phyloP scores from a whole-genome alignment of 176 grass and related monocot genomes.

The Eleusine coracana region DNA sequence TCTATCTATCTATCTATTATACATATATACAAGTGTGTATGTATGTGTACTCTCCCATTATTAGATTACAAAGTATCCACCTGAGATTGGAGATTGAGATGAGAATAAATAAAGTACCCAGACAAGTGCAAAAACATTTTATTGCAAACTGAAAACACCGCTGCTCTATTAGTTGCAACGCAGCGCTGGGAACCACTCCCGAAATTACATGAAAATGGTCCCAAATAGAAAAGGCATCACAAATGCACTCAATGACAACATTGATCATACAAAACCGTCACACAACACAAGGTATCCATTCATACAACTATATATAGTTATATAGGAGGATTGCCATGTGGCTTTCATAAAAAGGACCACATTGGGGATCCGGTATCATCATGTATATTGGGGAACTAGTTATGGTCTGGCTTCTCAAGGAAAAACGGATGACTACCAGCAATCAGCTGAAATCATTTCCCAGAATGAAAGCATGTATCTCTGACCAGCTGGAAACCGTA shows the following conservation, averaged over 20 bases:
- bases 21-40: too few relatives aligned
- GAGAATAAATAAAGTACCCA: not conserved
- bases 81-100: not conserved
- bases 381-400: slow-evolving; percentile 41
- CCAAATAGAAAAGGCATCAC: slow-evolving; percentile 31
- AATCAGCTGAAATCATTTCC: slow-evolving; percentile 70
- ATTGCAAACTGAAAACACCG: slow-evolving; percentile 40
- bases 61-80: too few relatives aligned
- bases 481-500: slow-evolving; percentile 91
- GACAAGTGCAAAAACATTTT: not conserved
- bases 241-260: slow-evolving; percentile 36
- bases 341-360: slow-evolving; percentile 96
- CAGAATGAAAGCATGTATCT: slow-evolving; percentile 85
- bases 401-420: slow-evolving; percentile 41
- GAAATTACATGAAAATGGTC: slow-evolving; percentile 40
- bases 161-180: slow-evolving; percentile 27
- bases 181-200: slow-evolving; percentile 33
- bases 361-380: slow-evolving; percentile 49
- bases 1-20: too few relatives aligned
- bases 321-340: slow-evolving; percentile 44
- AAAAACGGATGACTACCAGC: slow-evolving; percentile 19
- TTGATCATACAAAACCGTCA: slow-evolving; percentile 46
- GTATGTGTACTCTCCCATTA: too few relatives aligned
- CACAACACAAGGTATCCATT: slow-evolving; percentile 36
- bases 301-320: not conserved